These are phyloP conservation scores for Entomortierella lignicola DNA, from an alignment of 192 early-diverging fungal genomes.

Conservation along the genomic window DNA sequence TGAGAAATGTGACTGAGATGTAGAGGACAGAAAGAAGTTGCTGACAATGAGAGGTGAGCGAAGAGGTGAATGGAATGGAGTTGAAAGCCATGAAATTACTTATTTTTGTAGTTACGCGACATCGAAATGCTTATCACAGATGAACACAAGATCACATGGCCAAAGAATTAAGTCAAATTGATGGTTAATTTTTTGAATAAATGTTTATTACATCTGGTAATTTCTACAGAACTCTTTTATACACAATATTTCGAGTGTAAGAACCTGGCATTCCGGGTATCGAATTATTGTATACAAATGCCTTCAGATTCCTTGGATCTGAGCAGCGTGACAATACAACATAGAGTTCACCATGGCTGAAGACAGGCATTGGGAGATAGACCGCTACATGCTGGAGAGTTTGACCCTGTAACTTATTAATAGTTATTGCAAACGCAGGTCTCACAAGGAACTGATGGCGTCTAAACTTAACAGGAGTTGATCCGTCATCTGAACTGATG, in stretches of 20 bases:
- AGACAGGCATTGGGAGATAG: slow-evolving; percentile 8
- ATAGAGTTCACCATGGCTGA: slow-evolving; percentile 10
- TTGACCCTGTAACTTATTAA: slow-evolving; percentile 25
- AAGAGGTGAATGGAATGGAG: no score
- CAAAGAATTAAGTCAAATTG: no score
- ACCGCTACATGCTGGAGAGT: slow-evolving; percentile 15
- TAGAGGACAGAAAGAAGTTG: no score
- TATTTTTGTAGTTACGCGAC: no score
- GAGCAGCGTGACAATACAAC: slow-evolving; percentile 12
- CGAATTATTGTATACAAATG: background rate
- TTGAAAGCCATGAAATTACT: no score
- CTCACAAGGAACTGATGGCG: slow-evolving; percentile 13
- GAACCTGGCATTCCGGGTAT: background rate
- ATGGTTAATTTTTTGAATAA: no score
- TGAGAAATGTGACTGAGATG: no score
- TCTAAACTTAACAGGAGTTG: slow-evolving; percentile 8
- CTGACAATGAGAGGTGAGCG: no score
- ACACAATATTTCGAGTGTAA: background rate
- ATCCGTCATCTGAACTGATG: background rate
- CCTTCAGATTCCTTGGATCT: background rate
- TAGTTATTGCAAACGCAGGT: slow-evolving; percentile 31
- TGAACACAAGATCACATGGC: no score
- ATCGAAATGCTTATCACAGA: no score
- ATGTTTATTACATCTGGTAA: no score
- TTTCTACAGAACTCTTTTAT: background rate